Base-by-base conservation (phyloP, 441 rosid species). In the Erysimum pusillum region DNA sequence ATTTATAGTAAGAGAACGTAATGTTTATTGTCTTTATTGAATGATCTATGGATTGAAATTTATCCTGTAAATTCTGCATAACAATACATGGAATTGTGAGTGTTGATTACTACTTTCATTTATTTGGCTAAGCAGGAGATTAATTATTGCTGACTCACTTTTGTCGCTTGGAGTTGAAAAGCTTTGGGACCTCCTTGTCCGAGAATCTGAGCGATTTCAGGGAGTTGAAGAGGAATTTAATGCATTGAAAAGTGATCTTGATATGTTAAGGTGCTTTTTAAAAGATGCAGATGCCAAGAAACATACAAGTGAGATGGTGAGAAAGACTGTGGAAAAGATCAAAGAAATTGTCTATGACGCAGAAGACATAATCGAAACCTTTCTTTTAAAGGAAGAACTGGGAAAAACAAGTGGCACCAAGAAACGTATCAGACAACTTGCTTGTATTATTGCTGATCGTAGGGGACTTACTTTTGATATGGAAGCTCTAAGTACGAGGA, bases 281-380 rank as follows among this genome's bases (percentile, higher is more conserved):
- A 35, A 73, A 51, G 81, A 79, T 59, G 81, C 78, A n/a, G 73
- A 62, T 17, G 36, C 71, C 28, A 80, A 62, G 36, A 67, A 74
- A 49, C 80, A 72, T 44, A 45, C 53, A n/a, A 67, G 57, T 36
- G 56, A 45, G 10, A 5, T 59, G 58, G 72, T 75, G 63, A 67
- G 70, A 32, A 57, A 73, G 12, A 52, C 13, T 76, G 73, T 71
- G n/a, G 22, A 68, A 22, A 73, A 80, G 32, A 52, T 77, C 42
- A 76, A 71, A 36, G 82, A 83, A 52, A 77, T 74, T 4, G 75
- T 69, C 25, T 64, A 10, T 3, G 81, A 82, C 2, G 56, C 76
- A 0, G 86, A 80, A 45, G 82, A 80, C 46, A 38, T 75, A 5
- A 53, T 81, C 9, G 75, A 80, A 41, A 68, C 73, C 13, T 76